phyloP scores from a whole-genome alignment of 2,329 filamentous ascomycete species.

The Dactylellina leptospora region DNA sequence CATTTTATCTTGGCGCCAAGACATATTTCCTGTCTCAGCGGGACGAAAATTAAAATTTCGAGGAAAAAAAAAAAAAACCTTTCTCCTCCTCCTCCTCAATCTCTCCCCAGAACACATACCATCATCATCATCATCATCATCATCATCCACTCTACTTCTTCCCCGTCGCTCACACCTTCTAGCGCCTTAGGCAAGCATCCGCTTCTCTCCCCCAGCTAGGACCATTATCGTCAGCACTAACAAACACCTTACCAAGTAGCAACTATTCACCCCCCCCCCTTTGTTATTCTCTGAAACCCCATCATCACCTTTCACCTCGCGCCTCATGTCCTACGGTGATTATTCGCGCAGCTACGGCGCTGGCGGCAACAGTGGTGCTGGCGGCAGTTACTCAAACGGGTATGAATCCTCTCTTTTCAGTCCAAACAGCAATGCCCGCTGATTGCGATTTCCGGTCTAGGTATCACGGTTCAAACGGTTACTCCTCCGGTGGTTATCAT shows the following conservation, averaged over 20 bases:
- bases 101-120: no score
- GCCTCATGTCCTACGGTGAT: conserved; percentile 49
- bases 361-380: conserved; percentile 13
- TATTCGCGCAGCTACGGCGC: conserved; percentile 43
- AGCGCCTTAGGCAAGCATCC: no score
- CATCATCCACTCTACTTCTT: no score
- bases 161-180: no score
- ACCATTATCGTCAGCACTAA: no score
- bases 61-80: neutral
- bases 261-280: no score
- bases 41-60: neutral
- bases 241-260: no score
- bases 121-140: no score
- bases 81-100: no score
- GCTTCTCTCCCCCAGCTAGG: no score
- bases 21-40: neutral
- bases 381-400: conserved; percentile 39
- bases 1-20: conserved; percentile 9
- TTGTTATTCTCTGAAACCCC: no score
- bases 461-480: conserved; percentile 63
- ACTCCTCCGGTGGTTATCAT: conserved; percentile 60
- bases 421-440: no score
- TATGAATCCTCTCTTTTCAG: neutral
- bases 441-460: conserved; percentile 45
- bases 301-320: neutral